Evolutionary conservation across 345 rosid species (phyloP).

Genomic region (Carallia brachiata): DNA sequence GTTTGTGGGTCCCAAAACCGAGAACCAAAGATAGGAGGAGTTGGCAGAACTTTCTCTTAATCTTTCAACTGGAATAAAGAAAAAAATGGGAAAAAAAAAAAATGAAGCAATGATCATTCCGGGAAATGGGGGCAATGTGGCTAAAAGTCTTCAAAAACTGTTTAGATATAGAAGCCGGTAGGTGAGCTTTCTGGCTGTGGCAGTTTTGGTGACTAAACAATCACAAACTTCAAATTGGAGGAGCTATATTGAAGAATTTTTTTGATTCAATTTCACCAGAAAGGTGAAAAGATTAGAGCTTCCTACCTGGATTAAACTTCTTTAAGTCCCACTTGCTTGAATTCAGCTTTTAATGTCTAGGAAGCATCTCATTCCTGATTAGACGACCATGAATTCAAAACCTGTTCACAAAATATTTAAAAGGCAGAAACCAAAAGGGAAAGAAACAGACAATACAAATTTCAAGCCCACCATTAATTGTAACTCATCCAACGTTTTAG

Average conservation of each 20-base stretch:
- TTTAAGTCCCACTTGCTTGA: neutral
- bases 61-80: neutral
- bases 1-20: constrained; percentile 24
- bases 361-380: constrained; percentile 24
- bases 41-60: neutral
- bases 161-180: neutral
- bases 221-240: neutral
- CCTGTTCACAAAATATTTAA: constrained; percentile 13
- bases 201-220: neutral
- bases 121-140: constrained; percentile 1
- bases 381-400: constrained; percentile 23
- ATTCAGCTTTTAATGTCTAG: neutral
- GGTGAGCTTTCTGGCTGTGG: neutral
- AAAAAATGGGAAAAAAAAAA: neutral
- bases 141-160: neutral
- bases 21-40: neutral
- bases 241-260: neutral
- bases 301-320: neutral
- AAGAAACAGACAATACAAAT: neutral
- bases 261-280: neutral
- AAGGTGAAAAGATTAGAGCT: too few species aligned
- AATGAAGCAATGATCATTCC: neutral
- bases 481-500: constrained; percentile 23
- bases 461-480: constrained; percentile 15
- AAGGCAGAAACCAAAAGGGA: neutral